phyloP scores from a whole-genome alignment of 106 monocot species.

The Alisma plantagoaquatica region DNA sequence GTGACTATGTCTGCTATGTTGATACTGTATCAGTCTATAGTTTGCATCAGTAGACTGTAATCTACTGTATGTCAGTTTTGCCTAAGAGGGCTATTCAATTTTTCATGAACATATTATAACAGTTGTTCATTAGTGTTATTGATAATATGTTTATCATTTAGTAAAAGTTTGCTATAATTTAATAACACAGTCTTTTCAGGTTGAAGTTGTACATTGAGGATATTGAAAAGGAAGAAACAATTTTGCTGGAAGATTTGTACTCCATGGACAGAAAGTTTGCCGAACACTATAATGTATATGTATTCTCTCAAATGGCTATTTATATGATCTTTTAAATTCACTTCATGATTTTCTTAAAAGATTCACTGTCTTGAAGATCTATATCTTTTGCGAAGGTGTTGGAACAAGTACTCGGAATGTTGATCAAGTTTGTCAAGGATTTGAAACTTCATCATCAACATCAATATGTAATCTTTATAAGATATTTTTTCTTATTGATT shows the following conservation, averaged over 20 bases:
- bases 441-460: constrained; percentile 92
- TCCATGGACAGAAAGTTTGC: constrained; percentile 98
- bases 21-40: no score
- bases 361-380: constrained; percentile 1
- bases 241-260: constrained; percentile 79
- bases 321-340: no score
- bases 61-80: no score
- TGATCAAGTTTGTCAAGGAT: constrained; percentile 91
- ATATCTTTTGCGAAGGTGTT: constrained; percentile 42
- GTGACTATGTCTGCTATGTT: no score
- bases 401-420: constrained; percentile 86
- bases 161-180: no score
- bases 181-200: constrained; percentile 49
- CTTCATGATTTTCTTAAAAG: no score
- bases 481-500: not conserved
- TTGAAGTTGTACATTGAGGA: constrained; percentile 94
- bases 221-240: constrained; percentile 81
- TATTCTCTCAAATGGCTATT: no score
- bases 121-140: no score
- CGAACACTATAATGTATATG: constrained; percentile 89
- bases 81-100: no score
- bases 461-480: constrained; percentile 71
- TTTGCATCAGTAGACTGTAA: no score
- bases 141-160: no score
- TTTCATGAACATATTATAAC: no score